Evolutionary conservation across 2,329 filamentous ascomycete genomes (phyloP), one percentile per base, ranked within the genome.

Genomic region (Cercospora canescens): DNA sequence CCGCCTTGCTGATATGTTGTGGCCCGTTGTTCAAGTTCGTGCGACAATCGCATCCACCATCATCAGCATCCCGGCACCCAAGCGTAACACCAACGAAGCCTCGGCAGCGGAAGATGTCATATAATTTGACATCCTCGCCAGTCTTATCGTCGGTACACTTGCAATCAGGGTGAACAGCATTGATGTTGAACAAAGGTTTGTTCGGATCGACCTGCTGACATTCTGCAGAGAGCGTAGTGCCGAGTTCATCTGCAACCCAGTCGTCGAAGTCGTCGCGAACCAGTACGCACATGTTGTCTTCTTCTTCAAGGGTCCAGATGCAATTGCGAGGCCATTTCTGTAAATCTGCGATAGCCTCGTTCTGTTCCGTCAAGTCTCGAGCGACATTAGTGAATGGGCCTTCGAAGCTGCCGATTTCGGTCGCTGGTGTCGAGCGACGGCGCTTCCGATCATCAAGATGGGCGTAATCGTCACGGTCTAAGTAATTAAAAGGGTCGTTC

Each of bases 1-100:
- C 26, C 7, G 14, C 11, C 55, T 58, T 34, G n/a, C 28, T 21
- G 24, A 58, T 32, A 9, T 37, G 34, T 9, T 58, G 55, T 8
- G 30, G 30, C 26, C 55, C 55, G 21, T 58, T 32, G 24, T 58
- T 58, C 28, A 58, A 37, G 8, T 58, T 58, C 26, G 55, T 58
- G 14, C 55, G 55, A 58, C 55, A 58, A 9, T 58, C 55, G 55
- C 55, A 58, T 8, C 55, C 55, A 34, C 55, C 55, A 32, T 58
- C 55, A n/a, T 58, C 34, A 18, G 16, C 55, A 58, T 58, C 30
- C 4, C 55, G 54, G 34, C 54, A 57, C 54, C 54, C 54, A 34
- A 57, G 12, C 26, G 21, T 16, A 5, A 34, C 32, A 32, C 54
- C 54, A 32, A 57, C 54, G 34, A 57, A 57, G 16, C 54, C 54